A percentile compares a stretch with the other conserved stretches of the same genome.
Evolutionary conservation across 257 asterid genomes (phyloP).

Genomic region (Cruciata laevipes): DNA sequence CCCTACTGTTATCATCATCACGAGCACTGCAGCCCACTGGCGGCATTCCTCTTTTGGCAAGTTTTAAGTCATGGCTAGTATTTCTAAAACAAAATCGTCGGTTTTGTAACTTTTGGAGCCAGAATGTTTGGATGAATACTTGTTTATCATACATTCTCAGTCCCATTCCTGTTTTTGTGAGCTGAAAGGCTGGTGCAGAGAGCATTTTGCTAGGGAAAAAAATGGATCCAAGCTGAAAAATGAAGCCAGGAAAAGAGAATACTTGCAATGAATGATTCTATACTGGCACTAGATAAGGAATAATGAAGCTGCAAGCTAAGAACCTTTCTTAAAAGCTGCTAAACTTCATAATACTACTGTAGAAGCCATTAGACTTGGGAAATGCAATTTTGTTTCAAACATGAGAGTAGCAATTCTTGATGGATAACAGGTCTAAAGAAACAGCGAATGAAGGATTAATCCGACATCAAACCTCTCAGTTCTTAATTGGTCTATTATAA

Average conservation of each 20-base stretch:
- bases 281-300: not conserved
- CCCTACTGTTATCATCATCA: constrained; percentile 15
- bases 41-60: constrained; percentile 5
- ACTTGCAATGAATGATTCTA: too few relatives aligned
- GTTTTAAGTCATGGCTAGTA: not conserved
- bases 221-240: too few relatives aligned
- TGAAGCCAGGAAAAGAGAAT: too few relatives aligned
- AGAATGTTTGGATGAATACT: not conserved
- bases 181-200: constrained; percentile 6
- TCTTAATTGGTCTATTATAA: too few relatives aligned
- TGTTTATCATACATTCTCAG: constrained; percentile 4
- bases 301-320: constrained; percentile 39
- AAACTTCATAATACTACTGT: not conserved
- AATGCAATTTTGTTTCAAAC: too few relatives aligned
- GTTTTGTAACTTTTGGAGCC: constrained; percentile 1
- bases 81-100: constrained; percentile 3
- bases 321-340: constrained; percentile 19
- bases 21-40: constrained; percentile 21
- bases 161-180: constrained; percentile 2
- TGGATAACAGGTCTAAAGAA: too few relatives aligned
- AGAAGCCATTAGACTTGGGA: not conserved
- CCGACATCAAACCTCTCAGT: too few relatives aligned
- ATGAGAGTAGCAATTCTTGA: too few relatives aligned
- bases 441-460: too few relatives aligned
- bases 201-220: constrained; percentile 3